Conservation (phyloP, 768 basidiomycete species). For the Boletus pseudo-olivaceus region DNA sequence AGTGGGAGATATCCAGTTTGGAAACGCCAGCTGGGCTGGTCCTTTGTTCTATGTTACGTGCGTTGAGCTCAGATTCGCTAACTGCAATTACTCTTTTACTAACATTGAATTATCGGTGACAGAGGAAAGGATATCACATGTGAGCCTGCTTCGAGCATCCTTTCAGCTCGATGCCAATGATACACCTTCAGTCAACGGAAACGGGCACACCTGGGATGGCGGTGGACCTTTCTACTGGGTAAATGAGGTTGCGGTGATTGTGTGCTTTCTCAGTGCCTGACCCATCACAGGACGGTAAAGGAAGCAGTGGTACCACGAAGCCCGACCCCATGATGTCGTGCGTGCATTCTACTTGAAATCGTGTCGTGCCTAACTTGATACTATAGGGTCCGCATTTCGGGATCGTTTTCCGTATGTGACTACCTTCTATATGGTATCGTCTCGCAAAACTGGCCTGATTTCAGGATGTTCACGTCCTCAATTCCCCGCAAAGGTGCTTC, state of each 20-base stretch:
- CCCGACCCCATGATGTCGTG: constrained; percentile 42
- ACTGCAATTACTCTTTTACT: background rate
- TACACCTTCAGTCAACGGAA: constrained; percentile 34
- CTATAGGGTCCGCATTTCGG: constrained; percentile 38
- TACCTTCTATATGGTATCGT: background rate
- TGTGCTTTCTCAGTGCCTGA: background rate
- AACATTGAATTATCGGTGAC: background rate
- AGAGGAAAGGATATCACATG: constrained; percentile 51
- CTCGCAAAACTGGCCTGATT: background rate
- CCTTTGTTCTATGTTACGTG: constrained; percentile 53
- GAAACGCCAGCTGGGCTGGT: constrained; percentile 48
- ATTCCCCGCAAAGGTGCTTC: constrained; percentile 38
- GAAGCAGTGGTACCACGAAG: constrained; percentile 14
- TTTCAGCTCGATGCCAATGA: background rate
- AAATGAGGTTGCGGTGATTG: background rate
- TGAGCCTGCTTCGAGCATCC: constrained; percentile 22
- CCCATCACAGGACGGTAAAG: constrained; percentile 25
- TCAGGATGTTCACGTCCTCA: constrained; percentile 37
- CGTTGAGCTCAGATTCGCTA: constrained; percentile 1
- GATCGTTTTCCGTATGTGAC: constrained; percentile 33
- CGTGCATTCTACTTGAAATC: background rate
- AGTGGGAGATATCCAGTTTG: constrained; percentile 61
- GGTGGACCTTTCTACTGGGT: constrained; percentile 46
- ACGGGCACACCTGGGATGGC: constrained; percentile 40
- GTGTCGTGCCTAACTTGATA: background rate